Evolutionary conservation across 306 rosid species (phyloP), one percentile per base, ranked within the genome.

Genomic region (Dalbergia oliveri): DNA sequence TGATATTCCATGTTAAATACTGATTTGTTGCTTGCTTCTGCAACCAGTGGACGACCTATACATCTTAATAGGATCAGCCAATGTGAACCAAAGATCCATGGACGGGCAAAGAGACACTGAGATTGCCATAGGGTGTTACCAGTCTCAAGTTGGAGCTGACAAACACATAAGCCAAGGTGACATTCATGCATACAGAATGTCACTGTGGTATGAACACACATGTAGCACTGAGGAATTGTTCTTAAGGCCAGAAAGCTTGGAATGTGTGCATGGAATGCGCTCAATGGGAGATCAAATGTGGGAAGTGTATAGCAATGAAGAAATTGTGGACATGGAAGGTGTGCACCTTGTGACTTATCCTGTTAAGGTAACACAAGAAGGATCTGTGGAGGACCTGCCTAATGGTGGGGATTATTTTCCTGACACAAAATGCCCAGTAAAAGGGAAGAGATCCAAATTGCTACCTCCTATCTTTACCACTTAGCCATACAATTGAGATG

Each of bases 21-120:
- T 71, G 26, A 57, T 41, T 45, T 85, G 14, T 75, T 18, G 66
- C 63, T 75, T 18, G 62, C 66, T 61, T 59, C 12, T 51, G 47
- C 9, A 23, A 72, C 57, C 85, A 95, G 99, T 93, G 96, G 99
- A 95, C 72, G 99, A 95, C 75, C 43, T 86, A 65, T 95, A 95
- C 88, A 76, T 95, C 58, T 7, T 95, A 70, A 91, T 95, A 77
- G 99, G 99, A 86, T 95, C 99, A 6, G 98, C 99, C 13, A 95
- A 95, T 80, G 91, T 95, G 81, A 95, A 95, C 90, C 99, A 93
- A 44, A 80, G 99, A 75, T 95, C 99, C 18, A 93, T 95, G 99
- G 99, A 93, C 16, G 99, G 99, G 13, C 74, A 84, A 73, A 82
- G 99, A 62, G 99, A 95, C 88, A 91, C 98, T 0, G 98, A 95